A percentile compares a stretch with the other conserved stretches of the same genome.
Conservation (phyloP, 2,329 filamentous ascomycete species). For the Sporothrix protearum region DNA sequence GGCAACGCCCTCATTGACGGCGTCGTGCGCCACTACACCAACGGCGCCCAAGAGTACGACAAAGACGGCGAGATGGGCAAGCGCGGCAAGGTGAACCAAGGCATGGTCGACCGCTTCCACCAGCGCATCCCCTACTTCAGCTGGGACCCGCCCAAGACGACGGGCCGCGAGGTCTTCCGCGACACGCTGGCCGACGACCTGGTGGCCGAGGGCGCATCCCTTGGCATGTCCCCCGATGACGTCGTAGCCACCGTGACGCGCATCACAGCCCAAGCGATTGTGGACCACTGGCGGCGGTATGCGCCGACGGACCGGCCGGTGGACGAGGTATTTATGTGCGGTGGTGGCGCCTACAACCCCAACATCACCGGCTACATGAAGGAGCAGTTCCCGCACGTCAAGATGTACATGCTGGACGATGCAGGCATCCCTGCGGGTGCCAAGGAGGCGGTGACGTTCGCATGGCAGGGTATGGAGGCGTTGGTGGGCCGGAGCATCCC, state of each 20-base stretch:
- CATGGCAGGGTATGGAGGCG: conserved; percentile 59
- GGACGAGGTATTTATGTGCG: conserved; percentile 58
- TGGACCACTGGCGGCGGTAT: conserved; percentile 48
- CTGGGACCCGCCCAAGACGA: conserved; percentile 53
- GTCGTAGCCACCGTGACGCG: conserved; percentile 57
- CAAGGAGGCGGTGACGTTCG: conserved; percentile 59
- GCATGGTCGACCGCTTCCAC: conserved; percentile 51
- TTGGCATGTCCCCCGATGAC: conserved; percentile 48
- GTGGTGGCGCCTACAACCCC: conserved; percentile 55
- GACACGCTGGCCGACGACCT: conserved; percentile 53
- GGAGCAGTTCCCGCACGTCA: conserved; percentile 44
- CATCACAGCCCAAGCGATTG: conserved; percentile 57
- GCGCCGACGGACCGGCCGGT: conserved; percentile 41
- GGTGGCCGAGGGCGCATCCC: conserved; percentile 45
- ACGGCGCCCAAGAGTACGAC: conserved; percentile 50
- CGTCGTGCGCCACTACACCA: conserved; percentile 52
- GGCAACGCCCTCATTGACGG: conserved; percentile 57
- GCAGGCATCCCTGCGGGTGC: conserved; percentile 55
- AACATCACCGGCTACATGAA: conserved; percentile 55
- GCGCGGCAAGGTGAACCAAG: conserved; percentile 48
- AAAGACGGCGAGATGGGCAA: conserved; percentile 49
- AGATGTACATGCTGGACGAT: conserved; percentile 54
- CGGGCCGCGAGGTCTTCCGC: conserved; percentile 60
- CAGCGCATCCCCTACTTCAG: conserved; percentile 47
- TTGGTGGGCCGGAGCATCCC: conserved; percentile 53